phyloP scores from a whole-genome alignment of 352 stramenopile genomes.

The Pythium oligandrum region DNA sequence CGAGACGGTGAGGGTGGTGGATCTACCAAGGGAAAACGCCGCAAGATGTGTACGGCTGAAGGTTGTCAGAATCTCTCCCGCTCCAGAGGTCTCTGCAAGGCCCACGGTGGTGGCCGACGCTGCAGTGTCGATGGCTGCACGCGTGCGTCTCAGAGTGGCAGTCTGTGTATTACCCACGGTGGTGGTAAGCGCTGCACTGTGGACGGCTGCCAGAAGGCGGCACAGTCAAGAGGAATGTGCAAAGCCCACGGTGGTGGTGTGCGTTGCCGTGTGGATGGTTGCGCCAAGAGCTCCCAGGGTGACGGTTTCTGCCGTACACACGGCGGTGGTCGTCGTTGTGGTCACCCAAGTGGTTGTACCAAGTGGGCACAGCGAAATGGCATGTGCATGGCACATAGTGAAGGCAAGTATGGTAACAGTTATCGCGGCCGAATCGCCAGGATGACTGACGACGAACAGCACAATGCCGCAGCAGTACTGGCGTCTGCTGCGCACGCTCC shows the following conservation, averaged over 20 bases:
- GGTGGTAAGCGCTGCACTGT: constrained; percentile 82
- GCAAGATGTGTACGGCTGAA: constrained; percentile 78
- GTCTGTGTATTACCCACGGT: constrained; percentile 78
- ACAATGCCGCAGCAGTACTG: constrained; percentile 5
- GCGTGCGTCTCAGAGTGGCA: constrained; percentile 74
- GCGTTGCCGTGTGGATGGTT: constrained; percentile 79
- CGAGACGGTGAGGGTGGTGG: constrained; percentile 15
- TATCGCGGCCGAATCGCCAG: constrained; percentile 62
- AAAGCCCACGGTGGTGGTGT: constrained; percentile 80
- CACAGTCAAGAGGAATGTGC: constrained; percentile 79
- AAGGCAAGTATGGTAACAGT: constrained; percentile 79
- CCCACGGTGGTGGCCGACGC: constrained; percentile 62
- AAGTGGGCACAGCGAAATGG: constrained; percentile 83
- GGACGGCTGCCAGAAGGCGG: constrained; percentile 70
- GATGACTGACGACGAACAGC: constrained; percentile 16
- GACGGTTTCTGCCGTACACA: constrained; percentile 82
- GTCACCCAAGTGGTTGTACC: constrained; percentile 61
- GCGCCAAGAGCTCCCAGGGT: constrained; percentile 75
- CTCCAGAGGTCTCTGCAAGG: constrained; percentile 74
- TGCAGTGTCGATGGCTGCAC: constrained; percentile 80
- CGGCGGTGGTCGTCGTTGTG: constrained; percentile 63
- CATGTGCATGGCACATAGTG: constrained; percentile 84
- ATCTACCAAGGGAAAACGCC: constrained; percentile 49
- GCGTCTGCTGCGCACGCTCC: constrained; percentile 7
- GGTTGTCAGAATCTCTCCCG: constrained; percentile 74